A percentile compares a stretch with the other conserved stretches of the same genome.
phyloP scores from a whole-genome alignment of 2,329 filamentous ascomycete genomes.

The Alternaria arborescens region DNA sequence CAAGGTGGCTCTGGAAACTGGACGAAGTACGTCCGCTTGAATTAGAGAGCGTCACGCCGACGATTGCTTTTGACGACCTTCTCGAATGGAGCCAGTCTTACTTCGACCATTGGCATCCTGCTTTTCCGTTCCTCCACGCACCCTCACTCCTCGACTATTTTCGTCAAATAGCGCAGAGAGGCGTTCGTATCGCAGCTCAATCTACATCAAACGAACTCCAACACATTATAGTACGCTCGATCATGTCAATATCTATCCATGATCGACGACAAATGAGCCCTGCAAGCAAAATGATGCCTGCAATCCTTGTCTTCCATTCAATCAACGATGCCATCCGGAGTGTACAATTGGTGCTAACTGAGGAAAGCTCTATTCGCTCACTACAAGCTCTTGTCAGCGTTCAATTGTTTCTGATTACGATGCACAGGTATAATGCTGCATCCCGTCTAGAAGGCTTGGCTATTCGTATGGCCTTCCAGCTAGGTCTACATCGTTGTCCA shows the following conservation, averaged over 20 bases:
- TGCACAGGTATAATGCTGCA: too few relatives aligned
- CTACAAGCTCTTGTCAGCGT: too few relatives aligned
- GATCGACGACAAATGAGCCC: constrained; percentile 18
- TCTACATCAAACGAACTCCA: constrained; percentile 20
- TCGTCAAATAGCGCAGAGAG: constrained; percentile 13
- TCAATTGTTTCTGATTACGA: too few relatives aligned
- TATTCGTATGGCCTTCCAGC: too few relatives aligned
- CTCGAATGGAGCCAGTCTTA: constrained; percentile 40
- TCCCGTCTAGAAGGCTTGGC: too few relatives aligned
- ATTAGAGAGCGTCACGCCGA: constrained; percentile 2
- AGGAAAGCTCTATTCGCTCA: background rate
- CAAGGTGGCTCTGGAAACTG: constrained; percentile 31
- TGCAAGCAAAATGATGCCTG: too few relatives aligned
- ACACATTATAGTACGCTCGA: constrained; percentile 31
- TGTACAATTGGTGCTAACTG: too few relatives aligned
- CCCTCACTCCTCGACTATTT: constrained; percentile 33
- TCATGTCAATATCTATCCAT: constrained; percentile 33
- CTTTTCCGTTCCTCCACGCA: constrained; percentile 36
- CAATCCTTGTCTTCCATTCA: too few relatives aligned
- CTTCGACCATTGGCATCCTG: constrained; percentile 40
- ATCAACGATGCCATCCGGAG: too few relatives aligned
- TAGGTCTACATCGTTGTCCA: too few relatives aligned
- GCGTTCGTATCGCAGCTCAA: constrained; percentile 1
- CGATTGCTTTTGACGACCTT: constrained; percentile 29
- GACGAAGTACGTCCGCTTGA: constrained; percentile 22